Conservation (phyloP, 2,329 filamentous ascomycete genomes). For the Didymella pomorum region DNA sequence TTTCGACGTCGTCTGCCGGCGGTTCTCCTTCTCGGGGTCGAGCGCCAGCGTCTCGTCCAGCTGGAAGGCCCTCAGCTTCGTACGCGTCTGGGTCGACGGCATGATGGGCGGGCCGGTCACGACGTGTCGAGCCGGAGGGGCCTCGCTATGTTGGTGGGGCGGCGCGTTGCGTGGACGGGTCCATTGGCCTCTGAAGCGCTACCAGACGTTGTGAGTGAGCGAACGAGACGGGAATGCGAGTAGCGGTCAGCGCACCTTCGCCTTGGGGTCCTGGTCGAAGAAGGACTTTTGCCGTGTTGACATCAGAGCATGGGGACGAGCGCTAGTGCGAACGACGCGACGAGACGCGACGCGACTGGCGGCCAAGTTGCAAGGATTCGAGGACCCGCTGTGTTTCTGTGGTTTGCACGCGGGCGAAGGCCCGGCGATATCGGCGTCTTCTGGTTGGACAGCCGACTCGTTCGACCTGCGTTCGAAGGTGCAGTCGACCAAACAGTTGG, state of each 20-base stretch:
- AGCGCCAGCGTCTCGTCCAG: slow-evolving; percentile 54
- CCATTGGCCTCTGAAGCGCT: slow-evolving; percentile 49
- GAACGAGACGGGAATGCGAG: background rate
- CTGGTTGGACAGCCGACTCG: slow-evolving; percentile 13
- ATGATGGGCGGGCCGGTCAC: slow-evolving; percentile 53
- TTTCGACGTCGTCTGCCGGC: slow-evolving; percentile 19
- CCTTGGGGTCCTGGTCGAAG: slow-evolving; percentile 58
- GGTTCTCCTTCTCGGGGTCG: slow-evolving; percentile 56
- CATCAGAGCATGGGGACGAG: slow-evolving; percentile 42
- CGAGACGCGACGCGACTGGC: slow-evolving; percentile 14
- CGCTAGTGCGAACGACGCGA: slow-evolving; percentile 8
- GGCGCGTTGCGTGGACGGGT: slow-evolving; percentile 43
- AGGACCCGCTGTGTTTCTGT: slow-evolving; percentile 6
- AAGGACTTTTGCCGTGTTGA: slow-evolving; percentile 60
- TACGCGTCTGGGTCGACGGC: slow-evolving; percentile 61
- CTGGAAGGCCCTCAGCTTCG: slow-evolving; percentile 64
- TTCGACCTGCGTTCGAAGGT: background rate
- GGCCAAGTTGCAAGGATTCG: background rate
- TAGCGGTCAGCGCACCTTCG: slow-evolving; percentile 46
- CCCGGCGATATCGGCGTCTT: slow-evolving; percentile 16
- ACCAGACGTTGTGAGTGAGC: slow-evolving; percentile 18
- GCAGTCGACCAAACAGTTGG: background rate
- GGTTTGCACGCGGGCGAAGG: slow-evolving; percentile 26
- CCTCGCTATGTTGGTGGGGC: slow-evolving; percentile 36
- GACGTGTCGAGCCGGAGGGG: slow-evolving; percentile 44